Conservation (phyloP, 345 rosid genomes). For the Aquilaria yunnanensis region DNA sequence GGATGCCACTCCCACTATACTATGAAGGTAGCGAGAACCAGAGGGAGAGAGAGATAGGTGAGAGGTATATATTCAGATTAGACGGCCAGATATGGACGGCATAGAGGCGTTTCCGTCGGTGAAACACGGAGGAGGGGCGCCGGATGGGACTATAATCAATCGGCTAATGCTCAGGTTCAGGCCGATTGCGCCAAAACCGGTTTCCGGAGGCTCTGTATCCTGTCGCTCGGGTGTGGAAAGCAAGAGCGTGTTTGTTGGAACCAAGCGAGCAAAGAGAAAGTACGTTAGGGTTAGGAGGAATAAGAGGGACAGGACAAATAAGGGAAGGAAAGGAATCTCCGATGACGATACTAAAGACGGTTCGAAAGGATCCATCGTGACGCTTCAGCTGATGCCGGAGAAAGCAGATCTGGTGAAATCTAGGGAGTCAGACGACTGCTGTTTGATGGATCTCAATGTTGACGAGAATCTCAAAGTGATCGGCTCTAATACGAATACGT, state of each 20-base stretch:
- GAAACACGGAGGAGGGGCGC: not conserved
- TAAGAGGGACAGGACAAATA: not conserved
- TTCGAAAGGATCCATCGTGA: not conserved
- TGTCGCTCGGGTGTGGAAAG: not conserved
- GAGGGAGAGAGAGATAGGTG: no score
- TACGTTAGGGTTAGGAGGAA: slow-evolving; percentile 13
- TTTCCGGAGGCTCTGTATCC: not conserved
- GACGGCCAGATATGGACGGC: no score
- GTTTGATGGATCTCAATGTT: not conserved
- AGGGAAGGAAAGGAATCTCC: not conserved
- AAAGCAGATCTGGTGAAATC: slow-evolving; percentile 5
- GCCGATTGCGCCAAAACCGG: slow-evolving; percentile 20
- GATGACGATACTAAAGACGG: not conserved
- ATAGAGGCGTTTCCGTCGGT: no score
- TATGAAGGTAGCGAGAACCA: no score
- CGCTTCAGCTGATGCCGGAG: slow-evolving; percentile 9
- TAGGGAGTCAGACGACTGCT: not conserved
- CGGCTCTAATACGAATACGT: not conserved
- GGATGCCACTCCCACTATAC: no score
- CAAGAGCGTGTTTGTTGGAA: not conserved
- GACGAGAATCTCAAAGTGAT: not conserved
- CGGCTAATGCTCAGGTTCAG: slow-evolving; percentile 15
- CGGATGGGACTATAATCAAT: slow-evolving; percentile 11
- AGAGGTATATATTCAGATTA: no score
- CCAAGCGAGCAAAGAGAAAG: slow-evolving; percentile 12